phyloP scores from a whole-genome alignment of 805 yeast genomes.

The Suhomyces emberorum region DNA sequence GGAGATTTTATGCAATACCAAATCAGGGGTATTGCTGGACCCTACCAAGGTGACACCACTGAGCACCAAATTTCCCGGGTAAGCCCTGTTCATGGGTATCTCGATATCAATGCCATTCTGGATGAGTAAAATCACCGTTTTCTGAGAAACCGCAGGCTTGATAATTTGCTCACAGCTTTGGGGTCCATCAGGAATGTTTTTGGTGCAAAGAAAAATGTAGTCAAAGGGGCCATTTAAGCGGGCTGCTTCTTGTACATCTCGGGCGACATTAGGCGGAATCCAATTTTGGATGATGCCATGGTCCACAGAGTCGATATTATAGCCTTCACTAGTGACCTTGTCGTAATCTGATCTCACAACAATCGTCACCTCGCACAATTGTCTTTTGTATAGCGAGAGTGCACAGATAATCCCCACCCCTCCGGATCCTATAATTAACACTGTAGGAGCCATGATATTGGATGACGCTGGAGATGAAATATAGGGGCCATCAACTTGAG shows the following conservation, averaged over 20 bases:
- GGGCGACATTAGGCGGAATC: constrained; percentile 49
- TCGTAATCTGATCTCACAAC: constrained; percentile 67
- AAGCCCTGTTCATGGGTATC: constrained; percentile 27
- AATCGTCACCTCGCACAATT: constrained; percentile 51
- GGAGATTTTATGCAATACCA: constrained; percentile 15
- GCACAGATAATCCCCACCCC: constrained; percentile 85
- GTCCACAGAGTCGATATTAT: constrained; percentile 55
- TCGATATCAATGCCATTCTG: constrained; percentile 43
- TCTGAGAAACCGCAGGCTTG: constrained; percentile 14
- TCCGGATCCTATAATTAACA: constrained; percentile 77
- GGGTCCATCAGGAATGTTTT: constrained; percentile 35
- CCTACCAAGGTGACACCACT: constrained; percentile 38
- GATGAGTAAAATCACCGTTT: constrained; percentile 30
- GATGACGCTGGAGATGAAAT: too few relatives aligned
- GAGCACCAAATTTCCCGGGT: constrained; percentile 31
- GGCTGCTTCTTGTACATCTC: constrained; percentile 45
- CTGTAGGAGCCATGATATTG: too few relatives aligned
- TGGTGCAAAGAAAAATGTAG: constrained; percentile 36
- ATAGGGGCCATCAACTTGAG: too few relatives aligned
- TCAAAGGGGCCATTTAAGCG: constrained; percentile 32
- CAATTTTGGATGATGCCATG: constrained; percentile 55
- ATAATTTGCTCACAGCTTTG: constrained; percentile 42
- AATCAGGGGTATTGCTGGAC: constrained; percentile 24
- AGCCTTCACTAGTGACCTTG: constrained; percentile 50
- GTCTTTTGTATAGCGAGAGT: constrained; percentile 50